These are phyloP conservation scores for Lodderomyces pseudojiufengensis DNA, from an alignment of 1,139 yeast genomes.

Conservation along the genomic window DNA sequence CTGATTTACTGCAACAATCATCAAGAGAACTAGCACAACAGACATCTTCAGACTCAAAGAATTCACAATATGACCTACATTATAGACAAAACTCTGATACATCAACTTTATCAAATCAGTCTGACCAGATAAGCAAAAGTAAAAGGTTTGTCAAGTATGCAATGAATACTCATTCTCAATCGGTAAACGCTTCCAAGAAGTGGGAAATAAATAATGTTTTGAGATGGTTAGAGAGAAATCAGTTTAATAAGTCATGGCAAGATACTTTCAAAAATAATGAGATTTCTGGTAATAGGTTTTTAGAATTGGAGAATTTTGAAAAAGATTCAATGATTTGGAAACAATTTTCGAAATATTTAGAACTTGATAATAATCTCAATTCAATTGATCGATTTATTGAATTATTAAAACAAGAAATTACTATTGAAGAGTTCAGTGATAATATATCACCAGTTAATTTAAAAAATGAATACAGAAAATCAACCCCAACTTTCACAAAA, in stretches of 20 bases:
- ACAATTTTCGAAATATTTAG: slow-evolving; percentile 39
- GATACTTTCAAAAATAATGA: slow-evolving; percentile 57
- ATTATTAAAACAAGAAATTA: slow-evolving; percentile 26
- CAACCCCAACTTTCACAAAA: slow-evolving; percentile 27
- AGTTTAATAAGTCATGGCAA: slow-evolving; percentile 72
- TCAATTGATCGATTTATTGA: slow-evolving; percentile 53
- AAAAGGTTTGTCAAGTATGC: slow-evolving; percentile 44
- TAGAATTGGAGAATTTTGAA: slow-evolving; percentile 68
- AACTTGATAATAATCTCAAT: slow-evolving; percentile 42
- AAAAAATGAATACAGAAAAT: slow-evolving; percentile 31
- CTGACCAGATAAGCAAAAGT: slow-evolving; percentile 32
- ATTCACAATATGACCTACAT: slow-evolving; percentile 17
- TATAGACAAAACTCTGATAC: slow-evolving; percentile 37
- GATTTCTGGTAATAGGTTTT: slow-evolving; percentile 60
- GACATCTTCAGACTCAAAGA: not conserved
- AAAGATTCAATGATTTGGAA: slow-evolving; percentile 46
- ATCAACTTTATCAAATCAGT: slow-evolving; percentile 30
- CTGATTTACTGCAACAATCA: slow-evolving; percentile 1
- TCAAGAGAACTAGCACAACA: slow-evolving; percentile 3
- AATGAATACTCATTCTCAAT: slow-evolving; percentile 35
- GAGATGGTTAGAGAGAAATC: slow-evolving; percentile 63
- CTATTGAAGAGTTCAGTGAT: slow-evolving; percentile 7
- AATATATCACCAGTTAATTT: slow-evolving; percentile 4
- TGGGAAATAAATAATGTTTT: slow-evolving; percentile 72
- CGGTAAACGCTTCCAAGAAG: slow-evolving; percentile 20